Percentiles rank a stretch among this genome's conserved stretches.
phyloP scores from a whole-genome alignment of 176 grass and related monocot species.

The Areca catechu region DNA sequence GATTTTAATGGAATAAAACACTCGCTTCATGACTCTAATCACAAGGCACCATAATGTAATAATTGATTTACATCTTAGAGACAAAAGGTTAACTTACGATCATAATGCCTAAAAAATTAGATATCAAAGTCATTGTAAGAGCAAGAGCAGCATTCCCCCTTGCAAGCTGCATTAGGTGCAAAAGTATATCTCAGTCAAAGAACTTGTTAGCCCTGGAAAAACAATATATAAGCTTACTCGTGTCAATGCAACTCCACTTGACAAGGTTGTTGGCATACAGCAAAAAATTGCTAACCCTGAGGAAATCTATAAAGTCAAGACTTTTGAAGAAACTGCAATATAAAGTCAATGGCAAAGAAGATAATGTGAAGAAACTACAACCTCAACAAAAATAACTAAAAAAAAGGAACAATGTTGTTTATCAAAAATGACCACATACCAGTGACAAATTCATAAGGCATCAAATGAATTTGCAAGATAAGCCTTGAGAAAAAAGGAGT shows the following conservation, averaged over 20 bases:
- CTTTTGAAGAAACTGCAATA: no score
- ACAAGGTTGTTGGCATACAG: constrained; percentile 97
- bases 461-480: constrained; percentile 59
- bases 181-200: not conserved
- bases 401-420: no score
- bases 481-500: constrained; percentile 69
- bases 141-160: constrained; percentile 82
- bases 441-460: constrained; percentile 79
- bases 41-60: no score
- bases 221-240: constrained; percentile 29
- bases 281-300: constrained; percentile 87
- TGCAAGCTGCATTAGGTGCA: constrained; percentile 52
- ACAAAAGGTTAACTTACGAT: constrained; percentile 44
- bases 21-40: no score
- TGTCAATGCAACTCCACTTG: constrained; percentile 89
- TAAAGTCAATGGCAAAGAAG: constrained; percentile 6
- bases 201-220: not conserved
- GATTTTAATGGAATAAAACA: no score
- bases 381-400: constrained; percentile 2
- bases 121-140: constrained; percentile 84
- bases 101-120: constrained; percentile 92
- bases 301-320: no score
- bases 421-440: constrained; percentile 35
- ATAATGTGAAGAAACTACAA: not conserved
- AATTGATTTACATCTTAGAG: not conserved